Percentiles rank a stretch among this genome's conserved stretches.
phyloP scores from a whole-genome alignment of 805 yeast genomes.

The Pichia thaimueangensis region DNA sequence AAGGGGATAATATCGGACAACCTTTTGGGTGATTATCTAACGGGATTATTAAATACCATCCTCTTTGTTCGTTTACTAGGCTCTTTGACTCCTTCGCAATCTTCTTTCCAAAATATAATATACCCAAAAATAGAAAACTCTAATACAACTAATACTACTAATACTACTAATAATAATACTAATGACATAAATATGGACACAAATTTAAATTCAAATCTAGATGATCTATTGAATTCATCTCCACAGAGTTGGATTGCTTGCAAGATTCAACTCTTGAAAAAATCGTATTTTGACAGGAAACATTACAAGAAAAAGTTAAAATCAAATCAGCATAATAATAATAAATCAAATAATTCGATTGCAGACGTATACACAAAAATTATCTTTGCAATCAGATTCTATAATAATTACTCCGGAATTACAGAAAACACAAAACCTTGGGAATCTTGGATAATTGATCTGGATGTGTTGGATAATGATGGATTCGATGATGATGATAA shows the following conservation, averaged over 20 bases:
- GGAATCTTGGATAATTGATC: conserved; percentile 64
- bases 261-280: not conserved
- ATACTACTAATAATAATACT: not conserved
- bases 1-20: not conserved
- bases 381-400: conserved; percentile 10
- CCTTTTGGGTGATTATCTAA: conserved; percentile 44
- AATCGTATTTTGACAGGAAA: not conserved
- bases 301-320: not conserved
- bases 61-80: conserved; percentile 69
- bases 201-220: not conserved
- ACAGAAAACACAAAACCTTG: conserved; percentile 29
- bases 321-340: too few relatives aligned
- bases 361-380: not conserved
- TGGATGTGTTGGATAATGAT: conserved; percentile 36
- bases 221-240: not conserved
- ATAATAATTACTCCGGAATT: conserved; percentile 15
- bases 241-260: not conserved
- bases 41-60: conserved; percentile 59
- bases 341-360: too few relatives aligned
- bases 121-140: not conserved
- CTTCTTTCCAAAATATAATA: not conserved
- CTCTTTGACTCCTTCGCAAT: not conserved
- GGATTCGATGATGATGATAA: too few relatives aligned
- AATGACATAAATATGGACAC: not conserved
- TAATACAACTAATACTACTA: not conserved